A percentile compares a stretch with the other conserved stretches of the same genome.
Conservation (phyloP, 2,329 filamentous ascomycete genomes). For the Curvularia sp. region DNA sequence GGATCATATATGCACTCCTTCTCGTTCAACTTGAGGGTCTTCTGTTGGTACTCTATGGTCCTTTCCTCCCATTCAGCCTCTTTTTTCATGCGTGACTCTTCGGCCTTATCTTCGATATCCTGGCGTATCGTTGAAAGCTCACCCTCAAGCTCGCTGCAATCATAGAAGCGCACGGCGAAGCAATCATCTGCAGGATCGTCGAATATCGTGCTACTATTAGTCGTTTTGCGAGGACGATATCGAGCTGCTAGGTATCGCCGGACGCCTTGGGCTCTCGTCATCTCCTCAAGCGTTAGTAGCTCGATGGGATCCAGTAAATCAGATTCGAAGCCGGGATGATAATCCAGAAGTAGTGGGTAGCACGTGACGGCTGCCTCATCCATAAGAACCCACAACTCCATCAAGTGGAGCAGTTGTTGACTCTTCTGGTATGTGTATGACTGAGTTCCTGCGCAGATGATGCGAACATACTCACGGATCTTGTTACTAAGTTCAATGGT, state of each 20-base stretch:
- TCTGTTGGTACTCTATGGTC: slow-evolving; percentile 26
- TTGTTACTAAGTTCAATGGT: slow-evolving; percentile 53
- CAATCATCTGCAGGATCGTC: slow-evolving; percentile 52
- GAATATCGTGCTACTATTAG: slow-evolving; percentile 55
- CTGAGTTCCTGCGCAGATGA: slow-evolving; percentile 30
- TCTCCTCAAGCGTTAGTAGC: slow-evolving; percentile 55
- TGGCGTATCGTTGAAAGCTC: slow-evolving; percentile 41
- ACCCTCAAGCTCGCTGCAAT: slow-evolving; percentile 33
- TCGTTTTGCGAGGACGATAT: slow-evolving; percentile 20
- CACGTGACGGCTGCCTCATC: slow-evolving; percentile 56
- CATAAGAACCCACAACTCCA: slow-evolving; percentile 66
- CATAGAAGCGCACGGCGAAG: slow-evolving; percentile 58
- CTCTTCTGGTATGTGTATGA: slow-evolving; percentile 59
- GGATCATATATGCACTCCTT: slow-evolving; percentile 43
- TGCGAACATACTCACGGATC: slow-evolving; percentile 18
- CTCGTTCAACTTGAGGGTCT: slow-evolving; percentile 35
- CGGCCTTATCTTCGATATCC: slow-evolving; percentile 47
- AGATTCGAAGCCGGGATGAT: slow-evolving; percentile 59
- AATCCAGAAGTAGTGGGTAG: slow-evolving; percentile 60
- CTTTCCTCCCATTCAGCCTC: slow-evolving; percentile 48
- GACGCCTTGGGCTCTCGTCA: slow-evolving; percentile 59
- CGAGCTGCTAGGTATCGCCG: slow-evolving; percentile 59
- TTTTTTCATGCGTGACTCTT: slow-evolving; percentile 43
- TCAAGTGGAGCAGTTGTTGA: slow-evolving; percentile 59
- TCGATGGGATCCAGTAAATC: slow-evolving; percentile 64